phyloP scores from a whole-genome alignment of 2,329 filamentous ascomycete genomes.

The Dactylellina leptospora region DNA sequence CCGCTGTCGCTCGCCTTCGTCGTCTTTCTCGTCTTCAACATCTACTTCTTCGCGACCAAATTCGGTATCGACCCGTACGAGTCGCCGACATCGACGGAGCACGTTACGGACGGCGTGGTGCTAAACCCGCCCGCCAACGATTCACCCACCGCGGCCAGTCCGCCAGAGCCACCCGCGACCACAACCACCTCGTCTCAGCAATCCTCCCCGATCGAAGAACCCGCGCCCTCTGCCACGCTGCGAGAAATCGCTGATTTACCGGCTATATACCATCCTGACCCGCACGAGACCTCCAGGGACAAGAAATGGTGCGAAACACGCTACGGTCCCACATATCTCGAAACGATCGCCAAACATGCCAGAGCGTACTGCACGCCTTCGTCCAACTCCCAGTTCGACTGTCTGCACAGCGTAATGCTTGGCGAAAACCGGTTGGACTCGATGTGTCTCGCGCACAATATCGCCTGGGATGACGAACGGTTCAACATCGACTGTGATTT shows the following conservation, averaged over 20 bases:
- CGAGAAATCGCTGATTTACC: constrained; percentile 6
- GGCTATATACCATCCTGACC: constrained; percentile 14
- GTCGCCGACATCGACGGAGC: background rate
- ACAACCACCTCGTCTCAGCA: background rate
- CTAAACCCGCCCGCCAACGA: background rate
- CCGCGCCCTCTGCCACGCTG: background rate
- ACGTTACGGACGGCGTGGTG: background rate
- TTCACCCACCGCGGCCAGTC: background rate
- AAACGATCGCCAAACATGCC: constrained; percentile 55
- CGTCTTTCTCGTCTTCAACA: constrained; percentile 19
- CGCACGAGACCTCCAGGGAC: constrained; percentile 3
- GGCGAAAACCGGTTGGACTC: constrained; percentile 55
- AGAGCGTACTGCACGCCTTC: constrained; percentile 55
- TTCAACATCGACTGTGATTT: constrained; percentile 56
- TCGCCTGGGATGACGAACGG: constrained; percentile 52
- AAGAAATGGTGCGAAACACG: constrained; percentile 48
- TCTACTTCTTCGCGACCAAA: constrained; percentile 28
- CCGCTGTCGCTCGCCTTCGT: constrained; percentile 8
- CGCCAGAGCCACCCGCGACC: background rate
- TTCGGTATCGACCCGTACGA: constrained; percentile 7
- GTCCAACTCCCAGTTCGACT: constrained; percentile 56
- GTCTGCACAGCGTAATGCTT: constrained; percentile 56
- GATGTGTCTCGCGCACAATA: constrained; percentile 56
- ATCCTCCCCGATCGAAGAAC: background rate
- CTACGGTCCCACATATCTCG: constrained; percentile 55